Percentiles rank a stretch among this genome's conserved stretches.
Conservation (phyloP, 1,139 yeast species). For the Suhomyces terraborum region DNA sequence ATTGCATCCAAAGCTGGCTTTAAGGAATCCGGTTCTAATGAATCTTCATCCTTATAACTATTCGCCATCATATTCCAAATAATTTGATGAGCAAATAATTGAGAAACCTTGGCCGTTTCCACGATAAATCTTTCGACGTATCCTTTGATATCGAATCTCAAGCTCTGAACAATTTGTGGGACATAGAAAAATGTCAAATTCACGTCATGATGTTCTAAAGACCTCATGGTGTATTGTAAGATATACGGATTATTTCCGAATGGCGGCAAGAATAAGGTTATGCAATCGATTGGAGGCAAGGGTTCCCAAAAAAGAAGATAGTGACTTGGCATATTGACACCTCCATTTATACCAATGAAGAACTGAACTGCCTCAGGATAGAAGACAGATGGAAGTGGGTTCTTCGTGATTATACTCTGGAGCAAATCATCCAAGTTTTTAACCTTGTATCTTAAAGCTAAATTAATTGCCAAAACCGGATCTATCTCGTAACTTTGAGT, state of each 20-base stretch:
- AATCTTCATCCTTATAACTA: slow-evolving; percentile 86
- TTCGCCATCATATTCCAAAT: slow-evolving; percentile 98
- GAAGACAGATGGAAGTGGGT: slow-evolving; percentile 64
- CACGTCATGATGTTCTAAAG: slow-evolving; percentile 85
- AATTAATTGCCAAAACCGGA: slow-evolving; percentile 73
- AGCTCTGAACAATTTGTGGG: slow-evolving; percentile 93
- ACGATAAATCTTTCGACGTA: slow-evolving; percentile 86
- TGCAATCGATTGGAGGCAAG: slow-evolving; percentile 81
- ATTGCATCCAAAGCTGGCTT: slow-evolving; percentile 84
- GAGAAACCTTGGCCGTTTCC: slow-evolving; percentile 90
- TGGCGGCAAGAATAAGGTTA: slow-evolving; percentile 80
- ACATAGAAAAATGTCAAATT: slow-evolving; percentile 92
- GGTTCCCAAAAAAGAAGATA: slow-evolving; percentile 73
- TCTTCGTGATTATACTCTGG: slow-evolving; percentile 46
- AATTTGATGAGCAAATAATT: slow-evolving; percentile 93
- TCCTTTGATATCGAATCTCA: slow-evolving; percentile 80
- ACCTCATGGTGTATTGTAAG: slow-evolving; percentile 86
- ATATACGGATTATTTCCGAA: slow-evolving; percentile 67
- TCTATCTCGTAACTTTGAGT: slow-evolving; percentile 63
- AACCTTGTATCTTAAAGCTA: slow-evolving; percentile 60
- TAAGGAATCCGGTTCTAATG: slow-evolving; percentile 72
- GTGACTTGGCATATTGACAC: slow-evolving; percentile 41
- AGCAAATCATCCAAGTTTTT: slow-evolving; percentile 48
- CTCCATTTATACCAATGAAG: slow-evolving; percentile 50
- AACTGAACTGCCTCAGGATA: slow-evolving; percentile 68